Percentiles rank a stretch among this genome's conserved stretches.
These are phyloP conservation scores for Polyporus tsugae DNA, from an alignment of 1,284 basidiomycete species.

Conservation along the genomic window DNA sequence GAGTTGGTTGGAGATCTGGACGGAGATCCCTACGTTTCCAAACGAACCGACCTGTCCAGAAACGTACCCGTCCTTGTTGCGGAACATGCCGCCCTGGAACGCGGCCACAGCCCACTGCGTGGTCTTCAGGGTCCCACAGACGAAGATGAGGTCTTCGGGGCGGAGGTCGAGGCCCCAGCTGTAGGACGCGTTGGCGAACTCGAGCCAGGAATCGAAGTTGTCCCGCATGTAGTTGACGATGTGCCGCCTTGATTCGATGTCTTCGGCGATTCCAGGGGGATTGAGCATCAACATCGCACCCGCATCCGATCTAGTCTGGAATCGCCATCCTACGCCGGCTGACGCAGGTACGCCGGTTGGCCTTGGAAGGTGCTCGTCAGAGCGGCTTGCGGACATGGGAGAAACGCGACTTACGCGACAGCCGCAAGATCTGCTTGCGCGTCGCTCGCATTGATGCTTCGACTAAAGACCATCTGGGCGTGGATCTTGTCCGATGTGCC, in stretches of 20 bases:
- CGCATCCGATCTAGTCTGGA: constrained; percentile 8
- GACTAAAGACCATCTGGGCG: constrained; percentile 15
- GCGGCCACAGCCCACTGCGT: constrained; percentile 29
- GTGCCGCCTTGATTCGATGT: constrained; percentile 10
- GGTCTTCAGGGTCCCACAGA: constrained; percentile 31
- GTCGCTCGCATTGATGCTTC: constrained; percentile 13
- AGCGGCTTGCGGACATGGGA: too few relatives aligned
- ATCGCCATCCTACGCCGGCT: constrained; percentile 7
- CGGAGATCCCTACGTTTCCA: constrained; percentile 11
- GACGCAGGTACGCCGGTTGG: background rate
- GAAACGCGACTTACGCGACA: constrained; percentile 1
- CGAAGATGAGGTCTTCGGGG: constrained; percentile 27
- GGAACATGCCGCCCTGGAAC: constrained; percentile 6
- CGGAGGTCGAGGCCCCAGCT: constrained; percentile 14
- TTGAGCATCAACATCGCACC: constrained; percentile 25
- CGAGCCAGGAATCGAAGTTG: constrained; percentile 34
- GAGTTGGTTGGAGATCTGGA: constrained; percentile 11
- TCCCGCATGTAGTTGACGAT: constrained; percentile 26
- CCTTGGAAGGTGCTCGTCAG: background rate
- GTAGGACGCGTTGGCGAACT: constrained; percentile 25
- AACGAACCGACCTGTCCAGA: constrained; percentile 5
- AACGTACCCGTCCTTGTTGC: constrained; percentile 8
- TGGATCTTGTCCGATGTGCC: constrained; percentile 8
- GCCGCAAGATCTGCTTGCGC: background rate
- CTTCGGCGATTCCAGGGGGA: constrained; percentile 1